Conservation (phyloP, 2,329 filamentous ascomycete genomes). For the Xylaria hypoxylon region DNA sequence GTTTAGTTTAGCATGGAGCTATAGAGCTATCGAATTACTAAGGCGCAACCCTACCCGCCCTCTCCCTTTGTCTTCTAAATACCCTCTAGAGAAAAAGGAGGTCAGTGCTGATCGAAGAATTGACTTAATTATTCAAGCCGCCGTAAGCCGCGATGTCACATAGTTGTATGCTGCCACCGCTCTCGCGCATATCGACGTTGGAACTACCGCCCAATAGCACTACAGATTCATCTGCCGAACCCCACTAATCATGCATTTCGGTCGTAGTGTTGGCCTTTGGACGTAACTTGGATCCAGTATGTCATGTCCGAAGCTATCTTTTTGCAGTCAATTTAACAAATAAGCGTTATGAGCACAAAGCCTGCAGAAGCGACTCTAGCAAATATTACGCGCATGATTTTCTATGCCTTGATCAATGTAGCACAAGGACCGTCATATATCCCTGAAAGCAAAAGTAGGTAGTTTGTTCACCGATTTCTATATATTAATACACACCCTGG, state of each 20-base stretch:
- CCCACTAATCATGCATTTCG: not conserved
- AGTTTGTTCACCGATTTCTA: conserved; percentile 27
- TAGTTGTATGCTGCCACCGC: not conserved
- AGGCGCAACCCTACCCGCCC: too few species aligned
- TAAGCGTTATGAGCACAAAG: not conserved
- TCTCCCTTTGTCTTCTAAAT: too few species aligned
- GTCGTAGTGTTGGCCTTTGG: too few species aligned
- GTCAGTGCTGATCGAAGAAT: not conserved
- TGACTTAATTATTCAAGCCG: not conserved
- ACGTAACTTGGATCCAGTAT: not conserved
- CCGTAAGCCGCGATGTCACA: not conserved
- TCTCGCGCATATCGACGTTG: not conserved
- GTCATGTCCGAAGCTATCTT: not conserved
- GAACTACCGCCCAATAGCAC: not conserved
- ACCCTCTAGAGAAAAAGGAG: not conserved
- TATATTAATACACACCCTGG: conserved; percentile 38
- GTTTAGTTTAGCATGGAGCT: too few species aligned
- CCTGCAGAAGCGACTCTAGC: not conserved
- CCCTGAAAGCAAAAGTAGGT: not conserved
- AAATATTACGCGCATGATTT: not conserved
- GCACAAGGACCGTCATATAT: not conserved
- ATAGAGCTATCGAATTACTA: too few species aligned
- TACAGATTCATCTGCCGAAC: not conserved
- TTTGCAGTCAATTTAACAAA: not conserved
- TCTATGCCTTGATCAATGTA: not conserved